These are phyloP conservation scores for Coemansia sp. DNA, from an alignment of 192 early-diverging fungal species.

Conservation along the genomic window DNA sequence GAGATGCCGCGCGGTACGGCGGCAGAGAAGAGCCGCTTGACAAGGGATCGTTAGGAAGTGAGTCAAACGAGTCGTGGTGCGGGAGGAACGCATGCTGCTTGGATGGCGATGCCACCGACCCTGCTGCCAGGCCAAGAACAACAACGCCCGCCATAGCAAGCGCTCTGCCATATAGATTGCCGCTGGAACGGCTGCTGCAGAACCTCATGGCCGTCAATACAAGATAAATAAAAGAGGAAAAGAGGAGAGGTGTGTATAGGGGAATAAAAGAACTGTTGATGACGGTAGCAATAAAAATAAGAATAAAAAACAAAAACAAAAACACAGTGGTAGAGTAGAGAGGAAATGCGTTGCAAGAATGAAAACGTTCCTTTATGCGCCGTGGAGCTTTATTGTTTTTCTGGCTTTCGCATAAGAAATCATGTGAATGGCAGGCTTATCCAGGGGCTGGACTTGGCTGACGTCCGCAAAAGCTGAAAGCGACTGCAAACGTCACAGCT, in stretches of 20 bases:
- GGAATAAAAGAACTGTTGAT: slow-evolving; percentile 1
- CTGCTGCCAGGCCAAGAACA: slow-evolving; percentile 8
- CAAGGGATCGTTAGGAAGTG: too few species aligned
- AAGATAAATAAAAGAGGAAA: not conserved
- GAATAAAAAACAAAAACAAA: not conserved
- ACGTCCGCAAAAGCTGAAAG: too few species aligned
- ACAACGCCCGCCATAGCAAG: slow-evolving; percentile 22
- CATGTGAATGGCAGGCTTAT: too few species aligned
- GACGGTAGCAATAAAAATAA: not conserved
- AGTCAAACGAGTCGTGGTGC: slow-evolving; percentile 12
- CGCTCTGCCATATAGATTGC: slow-evolving; percentile 5
- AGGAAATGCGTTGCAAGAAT: too few species aligned
- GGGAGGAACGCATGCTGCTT: slow-evolving; percentile 35
- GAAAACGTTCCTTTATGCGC: too few species aligned
- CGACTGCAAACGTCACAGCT: not conserved
- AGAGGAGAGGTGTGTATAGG: not conserved
- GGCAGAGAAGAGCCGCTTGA: not conserved
- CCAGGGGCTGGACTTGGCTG: not conserved
- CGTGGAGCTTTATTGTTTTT: too few species aligned
- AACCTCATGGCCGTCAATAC: slow-evolving; percentile 12
- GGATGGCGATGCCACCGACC: slow-evolving; percentile 13
- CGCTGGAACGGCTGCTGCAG: not conserved
- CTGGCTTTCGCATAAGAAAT: too few species aligned
- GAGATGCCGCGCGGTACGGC: slow-evolving; percentile 20
- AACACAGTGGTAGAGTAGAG: too few species aligned